phyloP scores from a whole-genome alignment of 306 rosid genomes.

The Fagus sylvatica region DNA sequence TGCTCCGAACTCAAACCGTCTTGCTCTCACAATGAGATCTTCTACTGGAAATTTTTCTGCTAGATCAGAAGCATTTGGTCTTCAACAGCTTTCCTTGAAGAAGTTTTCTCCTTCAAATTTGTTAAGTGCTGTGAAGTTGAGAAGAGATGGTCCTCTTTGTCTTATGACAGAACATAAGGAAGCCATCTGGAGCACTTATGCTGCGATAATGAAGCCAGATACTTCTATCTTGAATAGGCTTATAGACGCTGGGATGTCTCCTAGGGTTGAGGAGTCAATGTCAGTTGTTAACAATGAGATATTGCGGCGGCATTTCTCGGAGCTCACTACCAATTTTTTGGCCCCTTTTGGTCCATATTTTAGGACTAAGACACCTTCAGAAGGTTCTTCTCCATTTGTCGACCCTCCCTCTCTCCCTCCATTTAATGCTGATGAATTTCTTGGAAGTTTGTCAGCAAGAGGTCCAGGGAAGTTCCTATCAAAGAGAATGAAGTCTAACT shows the following conservation, averaged over 20 bases:
- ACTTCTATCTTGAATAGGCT: slow-evolving; percentile 88
- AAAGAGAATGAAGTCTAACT: slow-evolving; percentile 82
- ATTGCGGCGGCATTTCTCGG: slow-evolving; percentile 80
- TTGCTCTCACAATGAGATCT: slow-evolving; percentile 46
- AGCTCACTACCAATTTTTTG: slow-evolving; percentile 86
- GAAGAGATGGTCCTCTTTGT: slow-evolving; percentile 93
- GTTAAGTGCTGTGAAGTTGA: slow-evolving; percentile 79
- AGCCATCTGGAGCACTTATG: slow-evolving; percentile 87
- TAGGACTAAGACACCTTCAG: slow-evolving; percentile 64
- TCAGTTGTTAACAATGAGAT: slow-evolving; percentile 92
- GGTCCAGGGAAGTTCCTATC: slow-evolving; percentile 91
- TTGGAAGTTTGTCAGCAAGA: slow-evolving; percentile 67
- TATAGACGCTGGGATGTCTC: slow-evolving; percentile 83
- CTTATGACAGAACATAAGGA: slow-evolving; percentile 97
- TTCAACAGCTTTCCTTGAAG: slow-evolving; percentile 76
- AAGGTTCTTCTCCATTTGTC: slow-evolving; percentile 79
- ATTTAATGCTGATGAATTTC: slow-evolving; percentile 71
- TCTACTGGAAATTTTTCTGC: slow-evolving; percentile 60
- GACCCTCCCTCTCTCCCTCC: slow-evolving; percentile 70
- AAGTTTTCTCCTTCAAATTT: slow-evolving; percentile 78
- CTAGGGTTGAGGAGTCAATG: slow-evolving; percentile 88
- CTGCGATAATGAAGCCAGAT: slow-evolving; percentile 85
- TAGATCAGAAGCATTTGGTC: slow-evolving; percentile 58
- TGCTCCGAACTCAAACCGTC: slow-evolving; percentile 57
- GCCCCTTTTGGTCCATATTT: slow-evolving; percentile 96